These are phyloP conservation scores for Citrus sp. DNA, from an alignment of 345 rosid species.

Conservation along the genomic window DNA sequence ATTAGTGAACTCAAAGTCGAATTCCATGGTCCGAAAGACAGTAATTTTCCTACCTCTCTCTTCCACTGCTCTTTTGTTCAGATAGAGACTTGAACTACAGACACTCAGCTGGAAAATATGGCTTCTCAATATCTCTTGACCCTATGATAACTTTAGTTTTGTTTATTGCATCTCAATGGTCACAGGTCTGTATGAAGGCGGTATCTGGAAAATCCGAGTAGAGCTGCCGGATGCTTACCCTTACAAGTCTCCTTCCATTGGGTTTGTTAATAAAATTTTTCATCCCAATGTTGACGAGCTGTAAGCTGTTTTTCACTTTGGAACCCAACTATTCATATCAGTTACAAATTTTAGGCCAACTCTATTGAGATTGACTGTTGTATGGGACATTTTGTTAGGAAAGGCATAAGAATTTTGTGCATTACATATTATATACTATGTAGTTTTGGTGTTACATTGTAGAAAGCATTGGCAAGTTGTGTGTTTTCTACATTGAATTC, in stretches of 20 bases:
- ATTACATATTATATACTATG: too few species aligned
- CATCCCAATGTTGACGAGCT: slow-evolving; percentile 43
- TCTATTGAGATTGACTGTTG: background rate
- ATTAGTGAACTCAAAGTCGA: slow-evolving; percentile 52
- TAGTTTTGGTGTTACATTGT: background rate
- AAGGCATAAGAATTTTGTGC: too few species aligned
- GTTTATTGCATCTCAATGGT: background rate
- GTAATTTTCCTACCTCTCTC: slow-evolving; percentile 21
- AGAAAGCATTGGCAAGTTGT: background rate
- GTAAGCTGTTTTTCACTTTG: slow-evolving; percentile 18
- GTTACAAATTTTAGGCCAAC: background rate
- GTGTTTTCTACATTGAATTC: background rate
- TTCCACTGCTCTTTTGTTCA: background rate
- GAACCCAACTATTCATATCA: background rate
- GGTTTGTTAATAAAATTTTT: slow-evolving; percentile 34
- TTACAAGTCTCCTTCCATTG: slow-evolving; percentile 39
- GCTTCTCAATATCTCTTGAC: background rate
- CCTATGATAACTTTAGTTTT: background rate
- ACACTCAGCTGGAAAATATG: background rate
- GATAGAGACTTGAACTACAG: background rate
- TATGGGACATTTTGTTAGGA: too few species aligned
- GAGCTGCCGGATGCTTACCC: slow-evolving; percentile 43
- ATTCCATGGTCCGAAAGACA: slow-evolving; percentile 57
- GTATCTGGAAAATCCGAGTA: slow-evolving; percentile 37
- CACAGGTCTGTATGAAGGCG: slow-evolving; percentile 35